phyloP scores from a whole-genome alignment of 352 stramenopile species.

The Pythium aquatile region DNA sequence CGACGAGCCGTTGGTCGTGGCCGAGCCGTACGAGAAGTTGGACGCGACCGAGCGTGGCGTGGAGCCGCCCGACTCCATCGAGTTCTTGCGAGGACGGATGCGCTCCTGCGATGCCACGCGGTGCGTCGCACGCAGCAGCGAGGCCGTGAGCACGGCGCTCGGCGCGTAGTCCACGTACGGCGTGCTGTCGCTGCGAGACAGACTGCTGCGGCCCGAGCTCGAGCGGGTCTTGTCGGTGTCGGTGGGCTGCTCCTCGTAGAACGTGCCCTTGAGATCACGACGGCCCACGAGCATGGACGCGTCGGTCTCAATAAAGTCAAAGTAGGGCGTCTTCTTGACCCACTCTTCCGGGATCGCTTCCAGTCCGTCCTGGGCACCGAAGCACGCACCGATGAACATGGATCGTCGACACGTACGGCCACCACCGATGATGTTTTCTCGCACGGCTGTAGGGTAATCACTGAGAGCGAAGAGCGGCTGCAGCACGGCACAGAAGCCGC shows the following conservation, averaged over 20 bases:
- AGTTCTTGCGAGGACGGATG: conserved; percentile 50
- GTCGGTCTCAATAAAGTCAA: conserved; percentile 77
- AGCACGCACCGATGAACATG: conserved; percentile 84
- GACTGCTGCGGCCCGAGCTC: conserved; percentile 14
- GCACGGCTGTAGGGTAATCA: conserved; percentile 75
- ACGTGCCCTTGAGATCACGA: conserved; percentile 54
- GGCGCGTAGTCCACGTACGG: conserved; percentile 65
- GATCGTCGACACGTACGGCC: conserved; percentile 71
- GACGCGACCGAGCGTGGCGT: conserved; percentile 67
- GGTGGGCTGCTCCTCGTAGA: conserved; percentile 38
- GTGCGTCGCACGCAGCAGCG: conserved; percentile 30
- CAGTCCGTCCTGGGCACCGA: conserved; percentile 69
- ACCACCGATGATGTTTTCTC: conserved; percentile 81
- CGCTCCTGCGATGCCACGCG: conserved; percentile 25
- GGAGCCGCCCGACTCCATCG: conserved; percentile 61
- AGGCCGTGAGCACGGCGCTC: conserved; percentile 44
- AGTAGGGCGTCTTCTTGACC: conserved; percentile 82
- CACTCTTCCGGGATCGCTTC: conserved; percentile 66
- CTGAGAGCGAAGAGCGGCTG: conserved; percentile 79
- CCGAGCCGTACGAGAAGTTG: conserved; percentile 77
- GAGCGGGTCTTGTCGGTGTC: conserved; percentile 40
- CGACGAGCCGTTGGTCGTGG: conserved; percentile 65
- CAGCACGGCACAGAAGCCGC: conserved; percentile 66
- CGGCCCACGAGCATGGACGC: conserved; percentile 62
- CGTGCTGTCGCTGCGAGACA: conserved; percentile 28